Base-by-base conservation (phyloP, 2,329 filamentous ascomycete species). In the Fusarium verrucosum region DNA sequence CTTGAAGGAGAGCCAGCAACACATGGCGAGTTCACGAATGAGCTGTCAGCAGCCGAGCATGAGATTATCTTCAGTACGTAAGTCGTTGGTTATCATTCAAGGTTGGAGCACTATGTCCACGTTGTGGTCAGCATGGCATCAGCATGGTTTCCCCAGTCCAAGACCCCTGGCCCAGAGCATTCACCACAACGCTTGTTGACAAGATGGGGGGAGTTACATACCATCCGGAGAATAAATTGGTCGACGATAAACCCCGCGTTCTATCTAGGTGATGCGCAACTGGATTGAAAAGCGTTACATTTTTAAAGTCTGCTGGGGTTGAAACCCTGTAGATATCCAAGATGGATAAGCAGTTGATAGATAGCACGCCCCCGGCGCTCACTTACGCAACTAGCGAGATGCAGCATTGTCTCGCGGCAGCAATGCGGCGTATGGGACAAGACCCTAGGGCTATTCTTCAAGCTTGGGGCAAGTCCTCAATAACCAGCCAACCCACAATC, bases 81-180 rank as follows among this genome's bases (percentile, higher is more conserved):
- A 40, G 20, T 30, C 6, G 17, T 25, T 23, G 20, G 30, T 40
- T 46, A 36, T 32, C 26, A 17, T 32, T 19, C 23, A 42, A 32
- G 28, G 30, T 46, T 37, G 28, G 50, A 40, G 25, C 38, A 36
- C 50, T 37, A 56, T 56, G 32, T 46, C 53, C 61, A 58, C 61
- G 58, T 58, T 59, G 56, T 35, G 32, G 40, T 28, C 26, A 46
- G 16, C 41, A 58, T 58, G 40, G 33, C 52, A 47, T 47, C 32
- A 47, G 17, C 60, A 69, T 66, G 67, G 64, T 68, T 62, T 68
- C 52, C 64, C 67, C 51, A 44, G 66, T 50, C 35, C 22, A 30
- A 44, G 17, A 40, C 26, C 61, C 54, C 62, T 51, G 50, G 41
- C 36, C 36, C 60, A 66, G 46, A 43, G 50, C 57, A 65, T 64